Percentiles rank a stretch among this genome's conserved stretches.
Evolutionary conservation across 177 flowering plant species (phyloP).

Genomic region (Telopea speciosissima): DNA sequence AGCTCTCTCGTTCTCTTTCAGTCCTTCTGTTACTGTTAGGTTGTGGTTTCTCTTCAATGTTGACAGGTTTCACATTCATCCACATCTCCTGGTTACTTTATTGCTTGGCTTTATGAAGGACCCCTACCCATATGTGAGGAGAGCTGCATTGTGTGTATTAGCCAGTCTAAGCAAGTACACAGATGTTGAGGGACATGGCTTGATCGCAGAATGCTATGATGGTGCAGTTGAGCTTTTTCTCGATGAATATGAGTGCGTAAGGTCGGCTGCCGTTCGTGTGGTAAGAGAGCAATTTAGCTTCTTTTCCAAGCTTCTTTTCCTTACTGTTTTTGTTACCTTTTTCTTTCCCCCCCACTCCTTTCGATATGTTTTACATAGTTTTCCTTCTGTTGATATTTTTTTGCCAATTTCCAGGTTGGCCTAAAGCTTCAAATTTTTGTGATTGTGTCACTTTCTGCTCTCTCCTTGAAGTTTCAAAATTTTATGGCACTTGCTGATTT

Average conservation of each 20-base stretch:
- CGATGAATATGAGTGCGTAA: constrained; percentile 55
- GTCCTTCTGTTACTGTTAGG: constrained; percentile 34
- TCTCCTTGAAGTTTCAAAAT: too few relatives aligned
- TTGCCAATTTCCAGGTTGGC: neutral
- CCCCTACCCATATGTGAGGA: constrained; percentile 65
- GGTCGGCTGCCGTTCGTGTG: constrained; percentile 59
- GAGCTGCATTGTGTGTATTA: constrained; percentile 61
- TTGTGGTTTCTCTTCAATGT: constrained; percentile 48
- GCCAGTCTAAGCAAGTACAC: constrained; percentile 23
- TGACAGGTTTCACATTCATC: constrained; percentile 28
- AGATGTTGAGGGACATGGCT: constrained; percentile 19
- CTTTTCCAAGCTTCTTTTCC: neutral
- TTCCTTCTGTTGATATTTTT: neutral
- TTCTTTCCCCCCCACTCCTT: neutral
- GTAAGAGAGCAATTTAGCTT: constrained; percentile 29
- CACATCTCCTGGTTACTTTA: constrained; percentile 37
- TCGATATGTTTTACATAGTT: neutral
- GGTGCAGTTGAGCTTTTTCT: constrained; percentile 63
- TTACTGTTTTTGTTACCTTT: neutral
- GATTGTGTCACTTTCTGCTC: too few relatives aligned
- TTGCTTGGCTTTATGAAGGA: constrained; percentile 66
- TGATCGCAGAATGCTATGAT: constrained; percentile 47
- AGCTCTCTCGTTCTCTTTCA: constrained; percentile 45
- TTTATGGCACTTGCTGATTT: neutral
- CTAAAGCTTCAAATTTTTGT: neutral